Evolutionary conservation across 192 early-diverging fungal genomes (phyloP).

Genomic region (Backusella liffmaniae): DNA sequence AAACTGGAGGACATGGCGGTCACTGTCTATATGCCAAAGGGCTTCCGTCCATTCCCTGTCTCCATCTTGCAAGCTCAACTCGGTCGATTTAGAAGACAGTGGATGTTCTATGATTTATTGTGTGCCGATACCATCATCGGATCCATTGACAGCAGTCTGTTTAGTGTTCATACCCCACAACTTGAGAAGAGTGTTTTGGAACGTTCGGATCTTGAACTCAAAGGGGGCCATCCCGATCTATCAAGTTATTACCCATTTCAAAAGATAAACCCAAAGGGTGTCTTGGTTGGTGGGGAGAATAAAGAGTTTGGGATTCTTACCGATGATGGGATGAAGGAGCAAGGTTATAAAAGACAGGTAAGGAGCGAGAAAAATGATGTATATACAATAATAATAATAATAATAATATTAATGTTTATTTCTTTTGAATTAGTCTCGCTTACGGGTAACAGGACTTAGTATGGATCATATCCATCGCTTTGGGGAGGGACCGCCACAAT

Average conservation of each 20-base stretch:
- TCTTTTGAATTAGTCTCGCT: conserved; percentile 50
- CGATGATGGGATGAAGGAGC: conserved; percentile 32
- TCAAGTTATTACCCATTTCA: conserved; percentile 33
- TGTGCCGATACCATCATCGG: conserved; percentile 88
- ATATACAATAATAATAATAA: background rate
- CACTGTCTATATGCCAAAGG: conserved; percentile 75
- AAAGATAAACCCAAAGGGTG: conserved; percentile 28
- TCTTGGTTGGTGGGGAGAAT: conserved; percentile 34
- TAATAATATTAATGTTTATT: background rate
- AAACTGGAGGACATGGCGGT: conserved; percentile 85
- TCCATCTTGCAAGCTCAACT: conserved; percentile 85
- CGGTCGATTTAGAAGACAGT: conserved; percentile 86
- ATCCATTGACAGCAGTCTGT: conserved; percentile 91
- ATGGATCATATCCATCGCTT: conserved; percentile 89
- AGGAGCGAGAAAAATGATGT: background rate
- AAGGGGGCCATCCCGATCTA: conserved; percentile 30
- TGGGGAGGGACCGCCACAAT: conserved; percentile 83
- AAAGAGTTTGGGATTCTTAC: conserved; percentile 31
- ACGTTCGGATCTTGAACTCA: conserved; percentile 21
- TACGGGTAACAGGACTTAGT: conserved; percentile 85
- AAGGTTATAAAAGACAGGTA: conserved; percentile 44
- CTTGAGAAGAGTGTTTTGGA: conserved; percentile 49
- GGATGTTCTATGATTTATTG: conserved; percentile 89
- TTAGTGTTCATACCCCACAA: conserved; percentile 89
- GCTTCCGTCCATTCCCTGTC: conserved; percentile 84